Evolutionary conservation across 1,139 yeast genomes (phyloP).

Genomic region (Magnusiomyces suaveolens): DNA sequence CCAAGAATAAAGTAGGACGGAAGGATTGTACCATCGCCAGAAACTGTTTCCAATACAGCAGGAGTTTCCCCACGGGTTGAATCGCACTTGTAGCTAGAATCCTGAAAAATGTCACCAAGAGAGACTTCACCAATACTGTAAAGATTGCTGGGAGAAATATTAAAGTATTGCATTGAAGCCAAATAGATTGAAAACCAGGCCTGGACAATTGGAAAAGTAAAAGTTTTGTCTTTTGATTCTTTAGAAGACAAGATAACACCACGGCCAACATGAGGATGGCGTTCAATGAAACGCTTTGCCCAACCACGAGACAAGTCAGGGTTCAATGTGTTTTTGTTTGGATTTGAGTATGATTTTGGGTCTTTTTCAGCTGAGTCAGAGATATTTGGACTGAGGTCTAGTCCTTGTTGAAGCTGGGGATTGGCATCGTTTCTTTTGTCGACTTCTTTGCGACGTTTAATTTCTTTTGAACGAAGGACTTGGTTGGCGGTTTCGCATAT

Average conservation of each 20-base stretch:
- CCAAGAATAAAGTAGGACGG: background rate
- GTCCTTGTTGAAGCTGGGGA: too few relatives aligned
- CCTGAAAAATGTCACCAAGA: background rate
- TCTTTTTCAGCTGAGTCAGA: background rate
- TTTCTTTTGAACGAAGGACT: background rate
- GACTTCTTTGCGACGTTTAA: background rate
- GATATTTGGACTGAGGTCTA: too few relatives aligned
- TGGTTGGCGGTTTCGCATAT: constrained; percentile 1
- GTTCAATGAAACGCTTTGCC: constrained; percentile 4
- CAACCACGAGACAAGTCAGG: constrained; percentile 2
- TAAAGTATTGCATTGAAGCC: background rate
- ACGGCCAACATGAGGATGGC: constrained; percentile 3
- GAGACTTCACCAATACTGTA: background rate
- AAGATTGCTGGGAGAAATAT: constrained; percentile 1
- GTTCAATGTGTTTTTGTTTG: background rate
- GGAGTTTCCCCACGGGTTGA: background rate
- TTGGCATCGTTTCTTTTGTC: too few relatives aligned
- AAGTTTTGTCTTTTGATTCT: background rate
- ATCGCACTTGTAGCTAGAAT: background rate
- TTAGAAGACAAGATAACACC: background rate
- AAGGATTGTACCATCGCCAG: constrained; percentile 1
- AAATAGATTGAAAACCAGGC: constrained; percentile 1
- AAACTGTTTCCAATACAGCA: background rate
- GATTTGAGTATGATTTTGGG: background rate
- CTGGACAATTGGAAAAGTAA: background rate